Evolutionary conservation across 2,329 filamentous ascomycete genomes (phyloP).

Genomic region (Penicillium sp.): DNA sequence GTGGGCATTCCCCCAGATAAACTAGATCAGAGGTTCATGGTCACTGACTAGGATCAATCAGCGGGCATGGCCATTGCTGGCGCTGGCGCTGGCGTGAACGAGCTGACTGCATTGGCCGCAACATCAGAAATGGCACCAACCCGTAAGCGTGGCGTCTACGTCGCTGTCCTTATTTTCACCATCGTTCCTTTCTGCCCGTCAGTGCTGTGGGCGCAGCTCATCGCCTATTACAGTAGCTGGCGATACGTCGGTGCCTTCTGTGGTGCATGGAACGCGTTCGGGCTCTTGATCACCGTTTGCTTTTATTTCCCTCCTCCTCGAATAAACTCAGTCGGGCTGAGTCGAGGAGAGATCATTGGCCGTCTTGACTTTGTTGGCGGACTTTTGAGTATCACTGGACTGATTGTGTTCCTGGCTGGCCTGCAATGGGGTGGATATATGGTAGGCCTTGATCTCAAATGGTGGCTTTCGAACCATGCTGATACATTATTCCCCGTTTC

Average conservation of each 20-base stretch:
- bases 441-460: no score
- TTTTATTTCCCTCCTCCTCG: conserved; percentile 50
- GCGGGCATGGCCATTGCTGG: conserved; percentile 60
- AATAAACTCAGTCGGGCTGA: conserved; percentile 41
- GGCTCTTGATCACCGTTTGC: conserved; percentile 41
- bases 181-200: conserved; percentile 63
- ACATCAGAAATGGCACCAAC: conserved; percentile 67
- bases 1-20: conserved; percentile 45
- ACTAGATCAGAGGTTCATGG: no score
- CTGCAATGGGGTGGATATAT: conserved; percentile 53
- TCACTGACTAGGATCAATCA: no score
- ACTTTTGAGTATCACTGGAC: conserved; percentile 48
- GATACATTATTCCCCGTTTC: conserved; percentile 2
- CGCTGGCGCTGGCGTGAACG: conserved; percentile 64
- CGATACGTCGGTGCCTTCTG: conserved; percentile 45
- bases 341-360: conserved; percentile 40
- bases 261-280: conserved; percentile 44
- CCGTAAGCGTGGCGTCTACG: conserved; percentile 62
- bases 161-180: conserved; percentile 59
- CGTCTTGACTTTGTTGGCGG: conserved; percentile 53
- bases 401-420: conserved; percentile 50
- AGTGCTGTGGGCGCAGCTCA: conserved; percentile 60
- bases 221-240: conserved; percentile 47
- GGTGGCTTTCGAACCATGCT: conserved; percentile 4
- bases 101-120: conserved; percentile 65